These are phyloP conservation scores for Oropetium thomaeum DNA, from an alignment of 176 grass and related monocot genomes.

Conservation along the genomic window DNA sequence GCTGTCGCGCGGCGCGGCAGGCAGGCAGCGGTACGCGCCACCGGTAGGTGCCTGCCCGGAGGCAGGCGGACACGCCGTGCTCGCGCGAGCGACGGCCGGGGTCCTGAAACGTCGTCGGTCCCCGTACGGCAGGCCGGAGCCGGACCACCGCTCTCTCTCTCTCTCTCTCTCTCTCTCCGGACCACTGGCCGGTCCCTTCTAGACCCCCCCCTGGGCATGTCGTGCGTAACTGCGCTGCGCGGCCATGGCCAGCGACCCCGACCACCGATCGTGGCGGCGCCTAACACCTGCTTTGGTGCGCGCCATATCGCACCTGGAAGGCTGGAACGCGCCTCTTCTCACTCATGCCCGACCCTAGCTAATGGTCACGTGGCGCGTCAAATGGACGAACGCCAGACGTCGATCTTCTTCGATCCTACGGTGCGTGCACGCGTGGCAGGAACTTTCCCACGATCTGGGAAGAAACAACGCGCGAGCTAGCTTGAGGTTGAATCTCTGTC, in stretches of 20 bases:
- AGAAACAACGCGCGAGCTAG: too few relatives aligned
- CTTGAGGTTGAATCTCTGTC: neutral
- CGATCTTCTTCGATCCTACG: neutral
- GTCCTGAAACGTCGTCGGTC: neutral
- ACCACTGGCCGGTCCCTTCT: constrained; percentile 9
- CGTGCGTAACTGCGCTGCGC: neutral
- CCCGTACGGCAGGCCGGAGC: too few relatives aligned
- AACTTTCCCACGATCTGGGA: neutral
- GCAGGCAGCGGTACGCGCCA: neutral
- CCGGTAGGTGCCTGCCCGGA: constrained; percentile 34
- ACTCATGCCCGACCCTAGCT: too few relatives aligned
- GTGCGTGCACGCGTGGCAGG: neutral
- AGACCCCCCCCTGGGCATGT: constrained; percentile 28
- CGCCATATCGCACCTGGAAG: neutral
- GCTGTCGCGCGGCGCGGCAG: neutral
- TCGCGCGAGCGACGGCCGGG: neutral
- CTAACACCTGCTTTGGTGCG: neutral
- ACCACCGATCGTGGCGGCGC: neutral
- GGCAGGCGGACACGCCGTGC: constrained; percentile 32
- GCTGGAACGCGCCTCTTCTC: too few relatives aligned
- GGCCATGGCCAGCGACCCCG: neutral
- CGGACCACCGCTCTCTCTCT: too few relatives aligned
- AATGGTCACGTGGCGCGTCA: neutral
- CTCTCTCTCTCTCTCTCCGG: neutral
- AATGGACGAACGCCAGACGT: neutral